Percentiles rank a stretch among this genome's conserved stretches.
phyloP scores from a whole-genome alignment of 2,329 filamentous ascomycete genomes.

The Aureobasidium sp. region DNA sequence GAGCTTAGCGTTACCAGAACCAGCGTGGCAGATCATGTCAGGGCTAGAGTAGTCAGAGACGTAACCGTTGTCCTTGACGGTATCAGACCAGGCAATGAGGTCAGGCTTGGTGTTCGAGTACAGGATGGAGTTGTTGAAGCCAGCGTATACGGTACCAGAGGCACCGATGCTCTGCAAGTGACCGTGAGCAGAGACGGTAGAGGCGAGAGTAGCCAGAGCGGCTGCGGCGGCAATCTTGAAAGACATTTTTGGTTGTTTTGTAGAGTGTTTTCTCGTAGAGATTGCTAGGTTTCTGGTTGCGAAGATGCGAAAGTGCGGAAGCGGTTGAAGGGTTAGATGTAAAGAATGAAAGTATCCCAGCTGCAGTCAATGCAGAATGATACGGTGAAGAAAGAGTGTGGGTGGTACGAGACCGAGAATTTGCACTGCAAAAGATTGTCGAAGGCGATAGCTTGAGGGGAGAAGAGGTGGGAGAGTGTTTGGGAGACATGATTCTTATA shows the following conservation, averaged over 20 bases:
- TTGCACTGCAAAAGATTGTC: conserved; percentile 13
- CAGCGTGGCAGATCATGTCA: conserved; percentile 41
- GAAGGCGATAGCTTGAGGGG: conserved; percentile 9
- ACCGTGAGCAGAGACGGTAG: conserved; percentile 40
- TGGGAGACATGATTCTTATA: conserved; percentile 9
- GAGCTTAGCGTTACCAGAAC: conserved; percentile 42
- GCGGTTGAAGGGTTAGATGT: not conserved
- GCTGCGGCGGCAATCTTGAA: conserved; percentile 21
- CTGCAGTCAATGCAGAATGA: conserved; percentile 14
- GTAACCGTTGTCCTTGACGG: conserved; percentile 34
- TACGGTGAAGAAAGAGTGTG: conserved; percentile 12
- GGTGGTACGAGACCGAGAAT: conserved; percentile 12
- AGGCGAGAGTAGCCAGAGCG: conserved; percentile 25
- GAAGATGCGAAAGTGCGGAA: conserved; percentile 1
- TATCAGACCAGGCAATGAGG: conserved; percentile 48
- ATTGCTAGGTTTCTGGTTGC: conserved; percentile 4
- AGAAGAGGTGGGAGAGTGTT: not conserved
- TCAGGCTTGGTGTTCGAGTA: conserved; percentile 28
- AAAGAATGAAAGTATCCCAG: conserved; percentile 14
- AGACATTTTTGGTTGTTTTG: conserved; percentile 20
- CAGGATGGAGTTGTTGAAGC: conserved; percentile 35
- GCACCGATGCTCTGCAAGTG: conserved; percentile 38
- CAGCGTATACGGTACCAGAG: conserved; percentile 39
- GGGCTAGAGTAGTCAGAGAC: conserved; percentile 20
- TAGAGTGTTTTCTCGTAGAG: not conserved